A percentile compares a stretch with the other conserved stretches of the same genome.
Conservation (phyloP, 2,329 filamentous ascomycete species). For the Alternaria sp. region DNA sequence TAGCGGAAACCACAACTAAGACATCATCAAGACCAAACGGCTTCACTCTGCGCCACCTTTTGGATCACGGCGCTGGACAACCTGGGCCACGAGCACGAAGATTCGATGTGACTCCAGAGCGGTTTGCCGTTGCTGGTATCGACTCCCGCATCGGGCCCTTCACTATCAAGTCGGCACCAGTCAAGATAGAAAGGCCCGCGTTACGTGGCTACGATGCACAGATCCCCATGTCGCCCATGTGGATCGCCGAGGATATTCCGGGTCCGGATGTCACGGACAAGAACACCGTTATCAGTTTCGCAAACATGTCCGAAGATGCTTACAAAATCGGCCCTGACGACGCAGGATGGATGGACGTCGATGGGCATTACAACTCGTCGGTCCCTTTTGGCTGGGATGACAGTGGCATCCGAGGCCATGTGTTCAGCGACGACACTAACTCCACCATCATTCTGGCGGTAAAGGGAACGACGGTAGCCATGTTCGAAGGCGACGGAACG, state of each 20-base stretch:
- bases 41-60: constrained; percentile 39
- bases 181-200: constrained; percentile 40
- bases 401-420: constrained; percentile 44
- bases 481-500: constrained; percentile 47
- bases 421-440: constrained; percentile 43
- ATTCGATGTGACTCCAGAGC: constrained; percentile 37
- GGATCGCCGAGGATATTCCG: constrained; percentile 36
- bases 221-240: constrained; percentile 37
- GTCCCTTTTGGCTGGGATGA: constrained; percentile 48
- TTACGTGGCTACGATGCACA: constrained; percentile 26
- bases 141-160: constrained; percentile 38
- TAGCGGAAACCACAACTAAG: constrained; percentile 7
- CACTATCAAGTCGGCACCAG: constrained; percentile 32
- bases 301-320: constrained; percentile 47
- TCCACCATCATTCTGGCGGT: constrained; percentile 42
- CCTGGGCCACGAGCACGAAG: constrained; percentile 41
- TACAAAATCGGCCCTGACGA: constrained; percentile 43
- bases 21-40: constrained; percentile 11
- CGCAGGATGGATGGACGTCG: constrained; percentile 45
- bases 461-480: constrained; percentile 44
- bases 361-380: constrained; percentile 36
- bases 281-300: constrained; percentile 42
- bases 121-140: constrained; percentile 27
- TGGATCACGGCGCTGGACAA: constrained; percentile 45
- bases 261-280: constrained; percentile 44